Conservation (phyloP, 2,329 filamentous ascomycete genomes). For the Pyrenophora graminea region DNA sequence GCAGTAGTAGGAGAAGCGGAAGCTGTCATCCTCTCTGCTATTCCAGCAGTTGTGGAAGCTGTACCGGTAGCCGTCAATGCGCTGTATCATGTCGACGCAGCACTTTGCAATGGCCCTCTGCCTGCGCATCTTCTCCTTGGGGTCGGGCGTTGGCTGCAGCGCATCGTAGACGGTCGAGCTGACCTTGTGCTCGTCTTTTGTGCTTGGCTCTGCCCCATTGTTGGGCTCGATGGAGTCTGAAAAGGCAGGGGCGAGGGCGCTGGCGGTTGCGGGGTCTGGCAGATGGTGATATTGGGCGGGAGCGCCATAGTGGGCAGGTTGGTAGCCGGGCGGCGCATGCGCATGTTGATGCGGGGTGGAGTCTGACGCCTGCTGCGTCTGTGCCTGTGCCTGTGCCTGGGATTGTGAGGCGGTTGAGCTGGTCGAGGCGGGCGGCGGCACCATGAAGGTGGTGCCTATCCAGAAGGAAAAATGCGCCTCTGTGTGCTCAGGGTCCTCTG, state of each 20-base stretch:
- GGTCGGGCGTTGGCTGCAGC: constrained; percentile 40
- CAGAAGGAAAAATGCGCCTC: constrained; percentile 47
- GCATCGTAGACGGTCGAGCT: constrained; percentile 44
- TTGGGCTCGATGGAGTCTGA: constrained; percentile 12
- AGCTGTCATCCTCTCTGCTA: constrained; percentile 52
- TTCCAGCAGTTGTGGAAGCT: constrained; percentile 57
- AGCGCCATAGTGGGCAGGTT: constrained; percentile 33
- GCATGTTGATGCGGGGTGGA: constrained; percentile 18
- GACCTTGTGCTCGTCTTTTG: constrained; percentile 29
- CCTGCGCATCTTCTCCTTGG: constrained; percentile 50
- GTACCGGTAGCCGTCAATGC: constrained; percentile 54
- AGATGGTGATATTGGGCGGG: constrained; percentile 30
- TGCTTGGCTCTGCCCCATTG: constrained; percentile 15
- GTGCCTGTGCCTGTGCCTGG: neutral
- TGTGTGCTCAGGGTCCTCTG: constrained; percentile 44
- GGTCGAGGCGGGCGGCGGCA: constrained; percentile 18
- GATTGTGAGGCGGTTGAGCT: constrained; percentile 3
- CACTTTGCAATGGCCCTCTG: constrained; percentile 54
- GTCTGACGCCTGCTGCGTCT: neutral
- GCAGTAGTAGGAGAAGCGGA: constrained; percentile 55
- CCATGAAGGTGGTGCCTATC: constrained; percentile 44
- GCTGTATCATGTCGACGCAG: constrained; percentile 50
- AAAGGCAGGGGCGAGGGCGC: constrained; percentile 30
- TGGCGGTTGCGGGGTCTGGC: constrained; percentile 30
- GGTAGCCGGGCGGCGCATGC: constrained; percentile 35